Evolutionary conservation across 1,284 basidiomycete species (phyloP).

Genomic region (Rhodotorula mucilaginosa): DNA sequence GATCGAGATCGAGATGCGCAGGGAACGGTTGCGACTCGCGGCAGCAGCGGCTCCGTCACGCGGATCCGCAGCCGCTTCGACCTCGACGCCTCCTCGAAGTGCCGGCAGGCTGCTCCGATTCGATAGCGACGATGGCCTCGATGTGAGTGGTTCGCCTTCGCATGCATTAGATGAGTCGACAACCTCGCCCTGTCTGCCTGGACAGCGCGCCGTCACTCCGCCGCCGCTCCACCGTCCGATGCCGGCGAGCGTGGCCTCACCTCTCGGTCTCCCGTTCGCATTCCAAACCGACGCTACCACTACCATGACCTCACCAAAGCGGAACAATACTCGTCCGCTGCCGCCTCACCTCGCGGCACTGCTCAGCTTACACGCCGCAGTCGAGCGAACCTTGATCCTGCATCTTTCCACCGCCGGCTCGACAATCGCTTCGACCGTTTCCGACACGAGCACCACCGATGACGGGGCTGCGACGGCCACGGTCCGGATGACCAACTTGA

Average conservation of each 20-base stretch:
- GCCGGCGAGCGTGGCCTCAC: background rate
- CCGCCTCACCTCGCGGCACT: slow-evolving; percentile 30
- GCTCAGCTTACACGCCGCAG: slow-evolving; percentile 29
- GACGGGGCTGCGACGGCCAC: slow-evolving; percentile 4
- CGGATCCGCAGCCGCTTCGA: slow-evolving; percentile 8
- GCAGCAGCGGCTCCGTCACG: background rate
- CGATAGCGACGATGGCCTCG: slow-evolving; percentile 8
- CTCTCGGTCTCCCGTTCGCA: slow-evolving; percentile 28
- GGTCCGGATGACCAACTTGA: slow-evolving; percentile 33
- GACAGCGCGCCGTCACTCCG: slow-evolving; percentile 9
- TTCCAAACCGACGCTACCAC: background rate
- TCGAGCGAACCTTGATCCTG: slow-evolving; percentile 35
- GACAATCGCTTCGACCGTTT: slow-evolving; percentile 28
- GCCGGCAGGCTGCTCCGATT: background rate
- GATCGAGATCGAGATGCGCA: slow-evolving; percentile 25
- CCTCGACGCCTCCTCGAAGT: background rate
- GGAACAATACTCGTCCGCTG: slow-evolving; percentile 4
- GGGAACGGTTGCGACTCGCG: background rate
- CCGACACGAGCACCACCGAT: background rate
- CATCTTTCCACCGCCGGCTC: slow-evolving; percentile 36
- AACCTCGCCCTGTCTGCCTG: background rate
- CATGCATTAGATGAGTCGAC: background rate
- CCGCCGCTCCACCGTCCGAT: slow-evolving; percentile 6
- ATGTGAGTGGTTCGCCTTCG: background rate
- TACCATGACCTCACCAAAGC: slow-evolving; percentile 2